Evolutionary conservation across 2,329 filamentous ascomycete species (phyloP).

Genomic region (Venturia aucupariae): DNA sequence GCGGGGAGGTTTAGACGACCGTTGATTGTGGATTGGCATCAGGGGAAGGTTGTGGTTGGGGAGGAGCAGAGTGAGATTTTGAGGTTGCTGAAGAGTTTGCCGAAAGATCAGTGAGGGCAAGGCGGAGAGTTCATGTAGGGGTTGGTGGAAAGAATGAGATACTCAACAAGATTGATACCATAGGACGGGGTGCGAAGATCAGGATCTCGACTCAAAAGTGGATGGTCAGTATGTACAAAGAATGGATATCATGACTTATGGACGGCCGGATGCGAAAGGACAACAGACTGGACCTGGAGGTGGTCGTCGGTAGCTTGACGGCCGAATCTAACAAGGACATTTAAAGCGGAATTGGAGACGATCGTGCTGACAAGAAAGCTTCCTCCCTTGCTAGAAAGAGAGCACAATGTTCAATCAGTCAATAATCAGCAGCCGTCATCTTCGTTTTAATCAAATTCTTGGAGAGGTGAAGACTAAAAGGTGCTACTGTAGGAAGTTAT

Average conservation of each 20-base stretch:
- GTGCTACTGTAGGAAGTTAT: too few species aligned
- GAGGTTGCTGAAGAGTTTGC: constrained; percentile 59
- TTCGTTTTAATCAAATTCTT: too few species aligned
- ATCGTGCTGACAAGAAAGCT: too few species aligned
- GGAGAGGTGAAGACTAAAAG: too few species aligned
- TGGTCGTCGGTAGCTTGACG: too few species aligned
- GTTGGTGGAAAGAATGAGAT: neutral
- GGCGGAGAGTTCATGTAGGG: too few species aligned
- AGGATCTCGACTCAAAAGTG: neutral
- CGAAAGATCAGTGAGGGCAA: constrained; percentile 27
- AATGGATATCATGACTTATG: neutral
- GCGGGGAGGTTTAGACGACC: constrained; percentile 62
- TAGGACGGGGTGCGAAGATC: neutral
- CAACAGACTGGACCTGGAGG: neutral
- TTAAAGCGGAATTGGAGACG: too few species aligned
- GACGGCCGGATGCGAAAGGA: neutral
- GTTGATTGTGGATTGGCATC: constrained; percentile 37
- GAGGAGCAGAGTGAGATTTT: constrained; percentile 84
- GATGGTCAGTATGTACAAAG: neutral
- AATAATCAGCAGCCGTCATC: too few species aligned
- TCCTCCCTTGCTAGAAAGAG: too few species aligned
- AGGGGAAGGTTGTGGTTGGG: constrained; percentile 42
- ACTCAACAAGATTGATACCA: neutral
- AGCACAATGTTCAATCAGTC: too few species aligned
- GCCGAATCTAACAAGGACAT: too few species aligned